Evolutionary conservation across 805 yeast genomes (phyloP).

Genomic region (Pichia scutulata): DNA sequence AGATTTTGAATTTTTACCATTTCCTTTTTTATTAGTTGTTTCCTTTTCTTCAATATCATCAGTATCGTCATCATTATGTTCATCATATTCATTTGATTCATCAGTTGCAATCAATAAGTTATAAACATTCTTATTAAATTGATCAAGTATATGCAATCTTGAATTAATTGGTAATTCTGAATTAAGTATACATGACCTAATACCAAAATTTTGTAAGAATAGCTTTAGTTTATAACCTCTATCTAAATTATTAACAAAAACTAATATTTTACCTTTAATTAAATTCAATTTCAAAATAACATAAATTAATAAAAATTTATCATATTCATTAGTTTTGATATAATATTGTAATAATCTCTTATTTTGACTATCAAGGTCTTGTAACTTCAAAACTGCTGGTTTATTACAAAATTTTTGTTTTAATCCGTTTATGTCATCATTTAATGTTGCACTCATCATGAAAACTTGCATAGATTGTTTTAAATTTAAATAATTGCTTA

Average conservation of each 20-base stretch:
- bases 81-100: constrained; percentile 59
- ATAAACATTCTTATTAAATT: constrained; percentile 85
- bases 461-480: constrained; percentile 78
- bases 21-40: constrained; percentile 27
- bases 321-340: constrained; percentile 81
- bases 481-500: constrained; percentile 58
- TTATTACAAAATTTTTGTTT: constrained; percentile 72
- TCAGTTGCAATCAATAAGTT: constrained; percentile 90
- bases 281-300: constrained; percentile 84
- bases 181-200: constrained; percentile 79
- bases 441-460: constrained; percentile 93
- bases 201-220: constrained; percentile 91
- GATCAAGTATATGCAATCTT: constrained; percentile 90
- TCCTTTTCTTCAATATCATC: constrained; percentile 30
- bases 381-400: constrained; percentile 77
- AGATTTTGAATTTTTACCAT: constrained; percentile 17
- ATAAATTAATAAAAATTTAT: constrained; percentile 82
- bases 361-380: constrained; percentile 47
- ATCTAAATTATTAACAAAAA: constrained; percentile 90
- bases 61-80: constrained; percentile 20
- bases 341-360: constrained; percentile 74
- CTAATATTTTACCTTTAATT: constrained; percentile 82
- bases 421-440: constrained; percentile 72
- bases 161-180: constrained; percentile 91
- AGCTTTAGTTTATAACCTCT: constrained; percentile 89